These are phyloP conservation scores for Globisporangium carolinianum DNA, from an alignment of 352 stramenopile genomes.

Conservation along the genomic window DNA sequence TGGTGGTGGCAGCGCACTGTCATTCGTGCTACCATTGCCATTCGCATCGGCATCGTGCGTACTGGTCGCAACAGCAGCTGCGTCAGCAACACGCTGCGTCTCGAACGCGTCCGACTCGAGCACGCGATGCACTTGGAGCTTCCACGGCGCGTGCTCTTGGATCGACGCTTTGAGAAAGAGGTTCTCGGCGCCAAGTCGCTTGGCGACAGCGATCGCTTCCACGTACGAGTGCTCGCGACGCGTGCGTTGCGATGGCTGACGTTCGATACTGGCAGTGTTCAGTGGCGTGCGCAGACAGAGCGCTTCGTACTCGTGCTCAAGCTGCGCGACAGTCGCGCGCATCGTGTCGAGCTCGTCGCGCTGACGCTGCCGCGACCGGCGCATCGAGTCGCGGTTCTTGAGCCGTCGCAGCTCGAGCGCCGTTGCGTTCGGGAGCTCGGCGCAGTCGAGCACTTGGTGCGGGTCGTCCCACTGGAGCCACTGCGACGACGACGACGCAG, in stretches of 20 bases:
- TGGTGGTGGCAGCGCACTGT: too few relatives aligned
- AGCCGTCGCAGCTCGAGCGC: conserved; percentile 31
- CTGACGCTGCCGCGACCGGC: conserved; percentile 39
- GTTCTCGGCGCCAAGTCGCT: conserved; percentile 47
- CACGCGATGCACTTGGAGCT: conserved; percentile 37
- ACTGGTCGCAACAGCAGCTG: conserved; percentile 3
- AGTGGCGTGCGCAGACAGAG: conserved; percentile 23
- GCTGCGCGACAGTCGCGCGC: conserved; percentile 23
- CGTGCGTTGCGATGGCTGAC: neutral
- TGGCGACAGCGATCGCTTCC: conserved; percentile 18
- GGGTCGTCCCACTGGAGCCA: conserved; percentile 40
- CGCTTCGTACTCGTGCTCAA: conserved; percentile 35
- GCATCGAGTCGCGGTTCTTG: conserved; percentile 60
- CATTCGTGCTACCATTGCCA: too few relatives aligned
- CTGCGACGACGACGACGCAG: conserved; percentile 13
- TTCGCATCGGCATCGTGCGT: neutral
- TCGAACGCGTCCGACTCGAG: conserved; percentile 34
- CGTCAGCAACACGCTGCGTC: conserved; percentile 8
- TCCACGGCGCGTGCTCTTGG: conserved; percentile 38
- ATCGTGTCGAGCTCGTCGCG: conserved; percentile 36
- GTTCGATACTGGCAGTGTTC: neutral
- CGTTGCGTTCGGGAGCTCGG: conserved; percentile 19
- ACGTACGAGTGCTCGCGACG: conserved; percentile 17
- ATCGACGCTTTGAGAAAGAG: conserved; percentile 37
- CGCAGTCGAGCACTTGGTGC: conserved; percentile 21